Conservation (phyloP, 73 alveolate genomes). For the Stentor coeruleus region DNA sequence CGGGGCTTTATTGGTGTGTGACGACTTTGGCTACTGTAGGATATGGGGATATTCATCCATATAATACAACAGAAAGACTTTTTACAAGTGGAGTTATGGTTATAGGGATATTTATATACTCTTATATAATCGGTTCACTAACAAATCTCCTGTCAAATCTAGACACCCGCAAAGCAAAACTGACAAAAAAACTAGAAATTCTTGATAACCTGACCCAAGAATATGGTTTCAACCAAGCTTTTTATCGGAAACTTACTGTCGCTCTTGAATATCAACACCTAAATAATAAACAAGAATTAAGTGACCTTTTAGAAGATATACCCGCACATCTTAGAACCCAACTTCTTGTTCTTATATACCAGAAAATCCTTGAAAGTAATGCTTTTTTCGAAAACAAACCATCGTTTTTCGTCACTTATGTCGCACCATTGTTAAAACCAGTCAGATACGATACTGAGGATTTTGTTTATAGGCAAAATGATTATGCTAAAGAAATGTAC, state of each 20-base stretch:
- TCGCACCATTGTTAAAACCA: slow-evolving; percentile 21
- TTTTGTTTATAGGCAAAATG: neutral
- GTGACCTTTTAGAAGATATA: slow-evolving; percentile 1
- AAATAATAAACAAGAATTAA: slow-evolving; percentile 9
- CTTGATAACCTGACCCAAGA: neutral
- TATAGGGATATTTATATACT: slow-evolving; percentile 26
- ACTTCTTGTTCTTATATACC: neutral
- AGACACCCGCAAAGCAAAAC: neutral
- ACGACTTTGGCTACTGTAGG: slow-evolving; percentile 34
- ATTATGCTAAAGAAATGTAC: slow-evolving; percentile 25
- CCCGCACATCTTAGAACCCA: slow-evolving; percentile 4
- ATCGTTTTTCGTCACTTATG: slow-evolving; percentile 4
- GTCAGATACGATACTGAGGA: neutral
- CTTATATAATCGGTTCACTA: slow-evolving; percentile 20
- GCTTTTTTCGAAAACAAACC: slow-evolving; percentile 19
- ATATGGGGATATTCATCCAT: slow-evolving; percentile 27
- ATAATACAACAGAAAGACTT: neutral
- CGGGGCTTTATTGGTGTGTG: neutral
- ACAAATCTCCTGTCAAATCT: slow-evolving; percentile 3
- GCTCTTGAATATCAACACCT: slow-evolving; percentile 13
- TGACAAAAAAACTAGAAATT: slow-evolving; percentile 18
- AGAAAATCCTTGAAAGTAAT: neutral
- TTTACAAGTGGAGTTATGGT: slow-evolving; percentile 5
- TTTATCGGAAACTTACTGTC: neutral
- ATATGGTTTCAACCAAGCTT: slow-evolving; percentile 14